Percentiles rank a stretch among this genome's conserved stretches.
phyloP scores from a whole-genome alignment of 805 yeast genomes.

The Metschnikowia gelsemii region DNA sequence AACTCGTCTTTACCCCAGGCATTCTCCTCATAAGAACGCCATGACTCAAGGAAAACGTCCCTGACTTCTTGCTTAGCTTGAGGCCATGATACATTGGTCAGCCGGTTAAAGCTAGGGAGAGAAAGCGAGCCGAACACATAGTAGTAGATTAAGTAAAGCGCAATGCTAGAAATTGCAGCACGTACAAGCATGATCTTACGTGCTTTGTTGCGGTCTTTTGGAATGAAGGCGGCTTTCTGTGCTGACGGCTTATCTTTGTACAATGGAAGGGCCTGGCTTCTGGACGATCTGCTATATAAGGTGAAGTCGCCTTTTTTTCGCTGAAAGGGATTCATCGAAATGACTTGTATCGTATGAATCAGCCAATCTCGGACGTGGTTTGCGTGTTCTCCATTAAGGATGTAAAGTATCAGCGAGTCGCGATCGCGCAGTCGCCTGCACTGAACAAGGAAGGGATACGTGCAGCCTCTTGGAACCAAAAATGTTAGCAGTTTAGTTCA shows the following conservation, averaged over 20 bases:
- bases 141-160: conserved; percentile 16
- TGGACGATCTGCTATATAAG: conserved; percentile 13
- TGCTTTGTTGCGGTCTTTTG: conserved; percentile 7
- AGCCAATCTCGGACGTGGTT: not conserved
- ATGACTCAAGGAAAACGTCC: conserved; percentile 67
- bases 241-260: conserved; percentile 22
- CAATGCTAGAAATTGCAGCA: conserved; percentile 16
- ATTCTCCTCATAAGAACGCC: conserved; percentile 70
- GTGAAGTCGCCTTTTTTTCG: conserved; percentile 12
- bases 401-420: conserved; percentile 1
- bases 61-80: conserved; percentile 56
- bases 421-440: not conserved
- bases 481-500: too few species aligned
- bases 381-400: conserved; percentile 1
- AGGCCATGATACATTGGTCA: conserved; percentile 37
- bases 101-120: conserved; percentile 2
- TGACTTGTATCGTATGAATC: conserved; percentile 3
- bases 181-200: conserved; percentile 17
- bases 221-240: conserved; percentile 10
- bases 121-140: conserved; percentile 3
- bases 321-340: conserved; percentile 17
- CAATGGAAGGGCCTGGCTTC: conserved; percentile 17
- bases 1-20: conserved; percentile 88
- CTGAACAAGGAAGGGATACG: not conserved
- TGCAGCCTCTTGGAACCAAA: not conserved